Base-by-base conservation (phyloP, 441 rosid genomes). In the Populus trichocarpa region DNA sequence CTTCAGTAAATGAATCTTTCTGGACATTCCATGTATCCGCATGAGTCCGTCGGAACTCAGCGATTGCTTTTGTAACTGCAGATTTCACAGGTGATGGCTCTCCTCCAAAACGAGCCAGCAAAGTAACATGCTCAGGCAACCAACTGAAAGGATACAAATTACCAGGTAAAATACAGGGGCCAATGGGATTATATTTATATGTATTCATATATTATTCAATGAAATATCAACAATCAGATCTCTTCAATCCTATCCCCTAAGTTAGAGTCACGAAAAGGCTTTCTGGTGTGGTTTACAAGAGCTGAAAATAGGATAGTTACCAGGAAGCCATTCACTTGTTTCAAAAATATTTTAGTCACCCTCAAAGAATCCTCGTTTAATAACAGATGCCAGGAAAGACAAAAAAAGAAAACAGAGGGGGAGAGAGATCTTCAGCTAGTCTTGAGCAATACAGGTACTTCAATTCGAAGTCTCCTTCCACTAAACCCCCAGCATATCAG, bases 21-120 rank as follows among this genome's bases (percentile, higher is more conserved):
- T 97, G 98, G 74, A 97, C 84, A 83, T 89, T 93, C 99, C 99
- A 97, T 28, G 95, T 93, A 79, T 94, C 99, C 33, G 99, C 99
- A 85, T 97, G 98, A 69, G 99, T 97, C 78, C 97, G 90, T 30
- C 99, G 83, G 87, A 97, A 95, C 88, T 97, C 98, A 10, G 99
- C 99, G 73, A 95, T 95, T 32, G 99, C 98, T 88, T 94, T 94
- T 35, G 99, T 94, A 78, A 96, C 97, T 0, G 98, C 93, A 3
- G 97, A 92, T 88, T 93, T 97, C 79, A 97, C 85, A 10, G 99
- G 99, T 13, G 95, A 88, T 64, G 95, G 95, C 89, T 97, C 98
- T 63, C 93, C 86, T 13, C 90, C 89, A 74, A 94, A 97, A 69
- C 92, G 93, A 71, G 98, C 98, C 77, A 97, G 87, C 76, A 91